A percentile compares a stretch with the other conserved stretches of the same genome.
Conservation (phyloP, 495 filamentous ascomycete species). For the Penicillium coffeae region DNA sequence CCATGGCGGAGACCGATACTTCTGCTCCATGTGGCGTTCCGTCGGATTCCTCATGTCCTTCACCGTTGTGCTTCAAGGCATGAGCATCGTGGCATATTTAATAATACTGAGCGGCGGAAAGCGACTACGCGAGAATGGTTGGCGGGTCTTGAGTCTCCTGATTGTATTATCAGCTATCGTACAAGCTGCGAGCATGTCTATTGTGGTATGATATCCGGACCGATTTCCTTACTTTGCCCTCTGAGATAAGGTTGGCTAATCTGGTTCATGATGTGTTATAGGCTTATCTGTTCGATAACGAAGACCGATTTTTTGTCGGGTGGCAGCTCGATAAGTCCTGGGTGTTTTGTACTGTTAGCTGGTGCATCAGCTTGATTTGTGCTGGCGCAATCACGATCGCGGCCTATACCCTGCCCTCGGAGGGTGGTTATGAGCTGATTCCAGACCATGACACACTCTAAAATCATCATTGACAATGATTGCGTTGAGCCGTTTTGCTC, state of each 20-base stretch:
- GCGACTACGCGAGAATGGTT: conserved; percentile 68
- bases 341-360: conserved; percentile 73
- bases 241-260: not conserved
- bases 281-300: conserved; percentile 80
- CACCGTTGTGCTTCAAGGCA: conserved; percentile 69
- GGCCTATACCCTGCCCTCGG: conserved; percentile 64
- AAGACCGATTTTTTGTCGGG: conserved; percentile 80
- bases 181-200: conserved; percentile 66
- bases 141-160: conserved; percentile 66
- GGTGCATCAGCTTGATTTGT: conserved; percentile 58
- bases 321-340: conserved; percentile 79
- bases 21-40: conserved; percentile 89
- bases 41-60: conserved; percentile 85
- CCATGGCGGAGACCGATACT: conserved; percentile 64
- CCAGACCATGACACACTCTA: conserved; percentile 37
- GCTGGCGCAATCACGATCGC: conserved; percentile 59
- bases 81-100: conserved; percentile 68
- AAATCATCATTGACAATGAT: conserved; percentile 5
- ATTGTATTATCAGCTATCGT: conserved; percentile 57
- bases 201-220: conserved; percentile 58
- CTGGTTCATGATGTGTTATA: conserved; percentile 25
- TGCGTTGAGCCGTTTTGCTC: not conserved
- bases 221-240: not conserved
- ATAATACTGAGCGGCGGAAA: conserved; percentile 74
- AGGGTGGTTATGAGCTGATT: conserved; percentile 82